Percentiles rank a stretch among this genome's conserved stretches.
These are phyloP conservation scores for Lepidium sativum DNA, from an alignment of 345 rosid genomes.

Conservation along the genomic window DNA sequence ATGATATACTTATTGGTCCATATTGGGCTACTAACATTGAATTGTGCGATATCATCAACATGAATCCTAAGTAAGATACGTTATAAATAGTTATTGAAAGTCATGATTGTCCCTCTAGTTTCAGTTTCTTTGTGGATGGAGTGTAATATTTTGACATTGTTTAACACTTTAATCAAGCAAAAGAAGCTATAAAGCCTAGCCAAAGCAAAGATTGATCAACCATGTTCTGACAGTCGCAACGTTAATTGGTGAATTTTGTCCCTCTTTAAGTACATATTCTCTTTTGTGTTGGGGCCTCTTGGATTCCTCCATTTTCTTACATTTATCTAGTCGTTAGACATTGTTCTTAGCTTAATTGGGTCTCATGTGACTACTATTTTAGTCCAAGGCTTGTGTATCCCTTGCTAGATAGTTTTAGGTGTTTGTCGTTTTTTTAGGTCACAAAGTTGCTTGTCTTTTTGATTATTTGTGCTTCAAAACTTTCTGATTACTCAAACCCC, in stretches of 20 bases:
- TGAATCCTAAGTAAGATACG: constrained; percentile 63
- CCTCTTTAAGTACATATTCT: background rate
- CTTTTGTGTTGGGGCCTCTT: background rate
- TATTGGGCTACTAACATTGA: constrained; percentile 95
- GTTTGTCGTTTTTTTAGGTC: too few species aligned
- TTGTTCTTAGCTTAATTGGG: constrained; percentile 74
- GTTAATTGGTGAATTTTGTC: constrained; percentile 53
- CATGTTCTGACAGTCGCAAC: constrained; percentile 74
- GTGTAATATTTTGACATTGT: background rate
- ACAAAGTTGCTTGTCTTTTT: too few species aligned
- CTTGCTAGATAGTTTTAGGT: background rate
- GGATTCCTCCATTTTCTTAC: background rate
- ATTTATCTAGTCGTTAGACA: constrained; percentile 69
- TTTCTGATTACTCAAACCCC: background rate
- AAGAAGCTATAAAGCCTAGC: constrained; percentile 59
- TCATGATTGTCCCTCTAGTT: background rate
- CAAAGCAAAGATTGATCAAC: constrained; percentile 29
- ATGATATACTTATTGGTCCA: constrained; percentile 71
- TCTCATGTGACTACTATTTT: constrained; percentile 43
- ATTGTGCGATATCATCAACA: constrained; percentile 81
- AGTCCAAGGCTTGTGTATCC: background rate
- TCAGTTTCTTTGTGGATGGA: background rate
- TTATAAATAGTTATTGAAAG: background rate
- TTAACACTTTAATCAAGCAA: constrained; percentile 63
- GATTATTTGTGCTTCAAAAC: too few species aligned